A percentile compares a stretch with the other conserved stretches of the same genome.
phyloP scores from a whole-genome alignment of 768 basidiomycete species.

The Phanerodontia chrysosporium region DNA sequence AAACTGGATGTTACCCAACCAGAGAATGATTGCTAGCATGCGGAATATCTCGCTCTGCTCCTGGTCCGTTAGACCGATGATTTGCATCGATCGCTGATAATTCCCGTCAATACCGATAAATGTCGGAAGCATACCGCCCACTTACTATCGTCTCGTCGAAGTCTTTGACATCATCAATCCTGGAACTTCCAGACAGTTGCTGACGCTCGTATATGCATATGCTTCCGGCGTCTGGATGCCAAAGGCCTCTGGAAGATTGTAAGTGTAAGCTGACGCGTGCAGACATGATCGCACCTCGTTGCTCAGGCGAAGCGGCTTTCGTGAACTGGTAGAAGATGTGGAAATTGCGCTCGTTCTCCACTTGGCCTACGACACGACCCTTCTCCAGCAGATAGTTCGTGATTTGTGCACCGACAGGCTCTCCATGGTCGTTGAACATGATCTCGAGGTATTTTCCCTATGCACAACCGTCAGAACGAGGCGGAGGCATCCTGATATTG shows the following conservation, averaged over 20 bases:
- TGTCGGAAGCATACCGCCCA: not conserved
- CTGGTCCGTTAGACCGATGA: constrained; percentile 78
- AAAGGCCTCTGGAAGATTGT: constrained; percentile 66
- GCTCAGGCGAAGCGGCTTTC: constrained; percentile 85
- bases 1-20: constrained; percentile 96
- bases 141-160: constrained; percentile 85
- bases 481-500: no score
- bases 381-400: constrained; percentile 98
- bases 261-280: not conserved
- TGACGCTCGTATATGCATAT: constrained; percentile 89
- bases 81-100: constrained; percentile 82
- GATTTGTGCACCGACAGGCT: constrained; percentile 96
- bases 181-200: constrained; percentile 87
- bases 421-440: constrained; percentile 92
- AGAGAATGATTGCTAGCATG: constrained; percentile 86
- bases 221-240: constrained; percentile 95
- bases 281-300: constrained; percentile 75
- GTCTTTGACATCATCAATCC: constrained; percentile 90
- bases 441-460: constrained; percentile 99
- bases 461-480: constrained; percentile 14
- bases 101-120: not conserved
- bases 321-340: constrained; percentile 99
- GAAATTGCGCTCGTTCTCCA: constrained; percentile 94
- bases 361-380: constrained; percentile 93
- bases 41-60: constrained; percentile 94